Evolutionary conservation across 2,329 filamentous ascomycete species (phyloP).

Genomic region (Alternaria dauci): DNA sequence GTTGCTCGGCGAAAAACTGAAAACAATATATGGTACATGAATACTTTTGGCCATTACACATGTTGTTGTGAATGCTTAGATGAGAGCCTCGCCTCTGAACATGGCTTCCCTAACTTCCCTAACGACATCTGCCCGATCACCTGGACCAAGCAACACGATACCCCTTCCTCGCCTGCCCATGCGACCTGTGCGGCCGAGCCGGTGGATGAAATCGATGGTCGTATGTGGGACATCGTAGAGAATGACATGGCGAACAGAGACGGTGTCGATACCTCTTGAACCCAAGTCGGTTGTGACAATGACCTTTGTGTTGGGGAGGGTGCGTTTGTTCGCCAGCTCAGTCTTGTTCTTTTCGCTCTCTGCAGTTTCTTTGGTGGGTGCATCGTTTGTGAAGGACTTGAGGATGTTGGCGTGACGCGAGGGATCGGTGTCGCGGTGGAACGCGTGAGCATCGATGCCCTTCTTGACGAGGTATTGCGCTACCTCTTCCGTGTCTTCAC

Average conservation of each 20-base stretch:
- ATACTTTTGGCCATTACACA: neutral
- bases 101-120: slow-evolving; percentile 84
- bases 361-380: neutral
- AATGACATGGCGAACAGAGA: slow-evolving; percentile 89
- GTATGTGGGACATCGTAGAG: slow-evolving; percentile 98
- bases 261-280: slow-evolving; percentile 91
- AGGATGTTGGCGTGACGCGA: slow-evolving; percentile 80
- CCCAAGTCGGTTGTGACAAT: slow-evolving; percentile 94
- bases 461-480: slow-evolving; percentile 81
- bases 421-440: slow-evolving; percentile 84
- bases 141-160: slow-evolving; percentile 87
- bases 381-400: slow-evolving; percentile 66
- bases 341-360: neutral
- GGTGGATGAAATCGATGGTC: slow-evolving; percentile 97
- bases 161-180: slow-evolving; percentile 92
- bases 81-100: slow-evolving; percentile 60
- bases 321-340: slow-evolving; percentile 45
- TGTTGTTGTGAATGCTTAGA: slow-evolving; percentile 37
- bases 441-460: slow-evolving; percentile 85
- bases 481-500: slow-evolving; percentile 84
- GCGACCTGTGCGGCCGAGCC: slow-evolving; percentile 86
- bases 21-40: slow-evolving; percentile 4
- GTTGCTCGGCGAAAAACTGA: neutral
- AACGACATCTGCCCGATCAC: slow-evolving; percentile 89
- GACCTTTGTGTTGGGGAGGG: slow-evolving; percentile 81